A percentile compares a stretch with the other conserved stretches of the same genome.
Evolutionary conservation across 306 rosid genomes (phyloP).

Genomic region (Rosa chinensis): DNA sequence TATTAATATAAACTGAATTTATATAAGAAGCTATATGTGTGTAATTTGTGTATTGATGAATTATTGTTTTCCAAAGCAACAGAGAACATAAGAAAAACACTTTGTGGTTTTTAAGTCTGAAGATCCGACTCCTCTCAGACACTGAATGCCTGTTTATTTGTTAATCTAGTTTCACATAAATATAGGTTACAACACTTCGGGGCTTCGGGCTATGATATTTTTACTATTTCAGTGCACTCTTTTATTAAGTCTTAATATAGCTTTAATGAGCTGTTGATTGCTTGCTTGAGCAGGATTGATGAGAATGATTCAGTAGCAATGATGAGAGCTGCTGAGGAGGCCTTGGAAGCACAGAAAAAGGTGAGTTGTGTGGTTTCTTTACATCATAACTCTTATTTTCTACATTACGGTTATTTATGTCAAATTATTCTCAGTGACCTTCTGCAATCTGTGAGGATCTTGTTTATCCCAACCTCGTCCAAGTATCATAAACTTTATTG

Average conservation of each 20-base stretch:
- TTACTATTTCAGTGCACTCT: neutral
- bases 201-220: neutral
- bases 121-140: neutral
- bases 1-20: neutral
- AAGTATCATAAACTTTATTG: neutral
- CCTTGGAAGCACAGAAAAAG: constrained; percentile 76
- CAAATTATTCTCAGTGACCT: neutral
- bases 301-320: no score
- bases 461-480: neutral
- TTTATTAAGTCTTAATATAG: constrained; percentile 26
- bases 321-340: constrained; percentile 79
- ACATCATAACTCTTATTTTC: constrained; percentile 5
- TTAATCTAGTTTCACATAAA: neutral
- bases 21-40: neutral
- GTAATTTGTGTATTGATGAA: neutral
- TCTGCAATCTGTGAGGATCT: neutral
- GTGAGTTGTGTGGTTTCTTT: constrained; percentile 35
- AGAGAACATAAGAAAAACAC: neutral
- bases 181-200: neutral
- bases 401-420: neutral
- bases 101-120: neutral
- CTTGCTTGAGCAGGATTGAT: constrained; percentile 26
- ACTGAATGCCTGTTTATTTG: neutral
- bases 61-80: neutral
- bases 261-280: constrained; percentile 30